A percentile compares a stretch with the other conserved stretches of the same genome.
Conservation (phyloP, 306 rosid species). For the Cicer cuneatum region DNA sequence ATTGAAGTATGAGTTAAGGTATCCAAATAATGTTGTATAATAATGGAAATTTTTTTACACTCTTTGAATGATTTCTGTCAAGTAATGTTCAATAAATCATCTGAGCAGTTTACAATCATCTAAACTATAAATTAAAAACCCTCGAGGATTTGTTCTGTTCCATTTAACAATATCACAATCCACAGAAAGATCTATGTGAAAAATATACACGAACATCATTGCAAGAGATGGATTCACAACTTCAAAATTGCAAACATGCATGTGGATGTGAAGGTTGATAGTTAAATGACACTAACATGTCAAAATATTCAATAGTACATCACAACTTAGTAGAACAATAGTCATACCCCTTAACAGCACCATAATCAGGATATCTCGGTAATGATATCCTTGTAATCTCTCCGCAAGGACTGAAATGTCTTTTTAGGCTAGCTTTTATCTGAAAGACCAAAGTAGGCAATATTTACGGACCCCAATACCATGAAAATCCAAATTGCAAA, state of each 20-base stretch:
- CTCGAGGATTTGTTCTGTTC: conserved; percentile 4
- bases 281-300: conserved; percentile 15
- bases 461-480: neutral
- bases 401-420: conserved; percentile 72
- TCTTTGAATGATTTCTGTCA: conserved; percentile 10
- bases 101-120: neutral
- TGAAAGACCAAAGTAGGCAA: conserved; percentile 39
- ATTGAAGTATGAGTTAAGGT: neutral
- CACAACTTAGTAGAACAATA: conserved; percentile 18
- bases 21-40: conserved; percentile 19
- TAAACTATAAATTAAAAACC: neutral
- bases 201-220: neutral
- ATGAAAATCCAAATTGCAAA: conserved; percentile 1
- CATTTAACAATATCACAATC: neutral
- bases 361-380: conserved; percentile 59
- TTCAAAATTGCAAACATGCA: neutral
- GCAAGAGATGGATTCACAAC: neutral
- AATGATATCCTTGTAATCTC: conserved; percentile 64
- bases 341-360: conserved; percentile 64
- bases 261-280: neutral
- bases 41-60: neutral
- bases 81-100: conserved; percentile 9
- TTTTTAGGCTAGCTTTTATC: conserved; percentile 61
- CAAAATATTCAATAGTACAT: conserved; percentile 1
- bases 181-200: neutral